Percentiles rank a stretch among this genome's conserved stretches.
Conservation (phyloP, 306 rosid species). For the Rubus idaeus region DNA sequence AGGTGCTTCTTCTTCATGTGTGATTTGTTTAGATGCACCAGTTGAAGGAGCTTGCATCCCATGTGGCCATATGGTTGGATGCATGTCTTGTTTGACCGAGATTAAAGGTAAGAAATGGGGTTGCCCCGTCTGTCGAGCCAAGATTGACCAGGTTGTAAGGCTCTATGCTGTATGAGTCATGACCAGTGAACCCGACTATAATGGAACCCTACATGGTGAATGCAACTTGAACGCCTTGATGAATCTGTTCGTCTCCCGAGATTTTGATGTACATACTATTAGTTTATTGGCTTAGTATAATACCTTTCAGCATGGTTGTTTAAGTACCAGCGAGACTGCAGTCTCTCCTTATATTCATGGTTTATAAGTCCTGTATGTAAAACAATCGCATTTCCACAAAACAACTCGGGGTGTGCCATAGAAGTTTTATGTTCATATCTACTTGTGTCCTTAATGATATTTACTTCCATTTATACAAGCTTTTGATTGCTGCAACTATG, state of each 20-base stretch:
- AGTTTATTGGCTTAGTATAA: too few relatives aligned
- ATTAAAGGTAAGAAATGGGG: conserved; percentile 90
- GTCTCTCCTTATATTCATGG: neutral
- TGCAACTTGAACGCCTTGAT: conserved; percentile 11
- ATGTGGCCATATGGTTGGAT: conserved; percentile 97
- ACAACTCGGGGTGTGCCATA: neutral
- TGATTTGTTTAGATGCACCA: conserved; percentile 94
- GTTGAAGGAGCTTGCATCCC: conserved; percentile 99
- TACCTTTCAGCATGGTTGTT: conserved; percentile 12
- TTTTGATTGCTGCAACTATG: neutral
- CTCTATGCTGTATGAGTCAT: conserved; percentile 66
- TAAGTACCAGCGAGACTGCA: neutral
- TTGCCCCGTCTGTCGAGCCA: conserved; percentile 93
- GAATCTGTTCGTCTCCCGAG: conserved; percentile 13
- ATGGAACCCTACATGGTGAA: conserved; percentile 23
- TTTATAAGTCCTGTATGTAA: conserved; percentile 5
- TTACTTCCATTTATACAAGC: neutral
- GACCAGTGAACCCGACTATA: conserved; percentile 5
- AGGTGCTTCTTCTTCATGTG: conserved; percentile 55
- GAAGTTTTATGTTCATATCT: neutral
- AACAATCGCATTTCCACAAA: neutral
- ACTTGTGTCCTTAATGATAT: neutral
- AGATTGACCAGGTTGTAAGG: conserved; percentile 78
- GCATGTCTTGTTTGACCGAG: conserved; percentile 94
- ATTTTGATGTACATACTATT: conserved; percentile 38